Evolutionary conservation across 306 rosid genomes (phyloP), one percentile per base, ranked within the genome.

Genomic region (Neltuma alba): DNA sequence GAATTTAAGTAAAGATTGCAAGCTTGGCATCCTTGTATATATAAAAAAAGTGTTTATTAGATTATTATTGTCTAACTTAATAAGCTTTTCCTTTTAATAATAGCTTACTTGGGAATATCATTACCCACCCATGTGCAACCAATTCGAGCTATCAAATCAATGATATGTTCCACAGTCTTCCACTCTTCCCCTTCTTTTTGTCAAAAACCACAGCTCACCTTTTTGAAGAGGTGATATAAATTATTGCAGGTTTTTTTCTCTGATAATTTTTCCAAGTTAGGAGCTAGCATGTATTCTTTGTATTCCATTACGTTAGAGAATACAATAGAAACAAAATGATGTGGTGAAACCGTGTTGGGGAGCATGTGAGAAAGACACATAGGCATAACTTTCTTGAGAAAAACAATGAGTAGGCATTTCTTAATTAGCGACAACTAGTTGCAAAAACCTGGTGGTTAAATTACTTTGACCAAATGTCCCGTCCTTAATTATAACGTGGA

Each of bases 111-210:
- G 42, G 70, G 80, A 81, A 81, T 81, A 78, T 85, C 45, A 81
- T 85, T 78, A 77, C 66, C 31, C 42, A 52, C 15, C 79, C 88
- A 85, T 85, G 88, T 85, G 88, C 88, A 68, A 40, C 81, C 83
- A 81, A 69, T 74, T 81, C 70, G 75, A 58, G 76, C 83, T 41
- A 80, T 48, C 45, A 78, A 81, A 72, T 74, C 77, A 81, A 78
- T 81, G 83, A 85, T 74, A 78, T 58, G 88, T 74, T 81, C 83
- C 85, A 78, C 75, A 75, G 78, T 68, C 78, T 54, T 7, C 61
- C 61, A n/a, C 61, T 54, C 70, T 47, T 52, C 76, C 37, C 74
- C 15, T 50, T 44, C 60, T 55, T 75, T 55, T 72, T 18, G 42
- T 85, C 77, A 67, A 85, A 69, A 44, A 61, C 60, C 81, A 27